Conservation (phyloP, 129 eudicot species). For the Lactuca sativa region DNA sequence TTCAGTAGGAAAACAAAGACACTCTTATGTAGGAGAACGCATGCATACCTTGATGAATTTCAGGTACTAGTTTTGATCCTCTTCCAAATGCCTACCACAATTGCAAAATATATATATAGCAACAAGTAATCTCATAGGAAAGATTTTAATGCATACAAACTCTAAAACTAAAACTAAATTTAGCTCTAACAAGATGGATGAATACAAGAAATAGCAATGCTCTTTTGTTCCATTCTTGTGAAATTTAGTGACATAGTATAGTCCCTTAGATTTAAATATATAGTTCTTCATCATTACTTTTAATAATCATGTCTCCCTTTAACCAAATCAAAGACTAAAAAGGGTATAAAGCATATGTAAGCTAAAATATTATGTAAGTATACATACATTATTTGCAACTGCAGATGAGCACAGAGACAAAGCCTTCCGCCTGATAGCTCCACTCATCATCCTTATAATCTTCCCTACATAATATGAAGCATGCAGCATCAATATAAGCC, state of each 20-base stretch:
- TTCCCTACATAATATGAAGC: conserved; percentile 22
- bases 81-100: conserved; percentile 29
- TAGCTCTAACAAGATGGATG: conserved; percentile 9
- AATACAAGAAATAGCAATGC: background rate
- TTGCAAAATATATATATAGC: background rate
- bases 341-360: conserved; percentile 2
- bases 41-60: conserved; percentile 28
- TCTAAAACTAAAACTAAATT: background rate
- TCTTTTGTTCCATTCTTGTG: no score
- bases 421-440: conserved; percentile 34
- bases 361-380: background rate
- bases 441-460: conserved; percentile 36
- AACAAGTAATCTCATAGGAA: conserved; percentile 7
- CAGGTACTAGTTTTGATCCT: conserved; percentile 22
- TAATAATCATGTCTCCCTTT: background rate
- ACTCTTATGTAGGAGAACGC: background rate
- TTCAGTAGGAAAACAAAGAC: conserved; percentile 1
- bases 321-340: background rate
- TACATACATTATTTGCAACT: conserved; percentile 29
- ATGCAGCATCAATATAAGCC: conserved; percentile 1
- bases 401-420: conserved; percentile 39
- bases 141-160: conserved; percentile 8
- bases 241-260: no score
- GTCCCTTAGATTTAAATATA: background rate
- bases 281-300: background rate